phyloP scores from a whole-genome alignment of 176 grass and related monocot species.

The Carex cristatella region DNA sequence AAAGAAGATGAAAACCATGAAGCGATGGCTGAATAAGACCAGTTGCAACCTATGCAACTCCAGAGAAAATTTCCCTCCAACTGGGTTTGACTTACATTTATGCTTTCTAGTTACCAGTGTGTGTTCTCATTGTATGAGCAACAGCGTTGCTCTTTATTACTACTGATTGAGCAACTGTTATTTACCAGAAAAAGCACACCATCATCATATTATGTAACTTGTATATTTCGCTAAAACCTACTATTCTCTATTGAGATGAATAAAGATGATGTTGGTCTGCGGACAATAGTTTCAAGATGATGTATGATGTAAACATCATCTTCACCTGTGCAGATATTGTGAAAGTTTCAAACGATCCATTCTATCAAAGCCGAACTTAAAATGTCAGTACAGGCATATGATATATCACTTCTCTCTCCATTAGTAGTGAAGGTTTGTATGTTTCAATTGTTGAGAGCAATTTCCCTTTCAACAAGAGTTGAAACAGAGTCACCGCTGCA shows the following conservation, averaged over 20 bases:
- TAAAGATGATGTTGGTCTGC: background rate
- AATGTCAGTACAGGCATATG: no score
- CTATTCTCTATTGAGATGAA: background rate
- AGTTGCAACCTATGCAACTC: constrained; percentile 8
- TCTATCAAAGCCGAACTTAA: no score
- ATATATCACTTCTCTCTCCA: no score
- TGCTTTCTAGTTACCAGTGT: background rate
- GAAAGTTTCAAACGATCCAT: no score
- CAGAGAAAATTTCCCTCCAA: background rate
- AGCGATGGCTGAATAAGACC: constrained; percentile 16
- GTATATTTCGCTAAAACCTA: background rate
- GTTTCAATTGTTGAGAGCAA: no score
- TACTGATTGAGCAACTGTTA: background rate
- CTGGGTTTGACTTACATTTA: background rate
- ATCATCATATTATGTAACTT: background rate
- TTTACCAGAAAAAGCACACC: background rate
- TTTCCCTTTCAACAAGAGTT: no score
- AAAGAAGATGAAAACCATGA: constrained; percentile 33
- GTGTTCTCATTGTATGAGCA: background rate
- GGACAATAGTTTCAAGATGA: background rate
- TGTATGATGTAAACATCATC: background rate
- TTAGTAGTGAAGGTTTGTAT: no score
- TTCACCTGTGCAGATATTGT: no score
- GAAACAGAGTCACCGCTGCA: no score
- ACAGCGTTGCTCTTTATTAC: background rate